These are phyloP conservation scores for Tetrapyrgos nigripes DNA, from an alignment of 1,284 basidiomycete genomes.

Conservation along the genomic window DNA sequence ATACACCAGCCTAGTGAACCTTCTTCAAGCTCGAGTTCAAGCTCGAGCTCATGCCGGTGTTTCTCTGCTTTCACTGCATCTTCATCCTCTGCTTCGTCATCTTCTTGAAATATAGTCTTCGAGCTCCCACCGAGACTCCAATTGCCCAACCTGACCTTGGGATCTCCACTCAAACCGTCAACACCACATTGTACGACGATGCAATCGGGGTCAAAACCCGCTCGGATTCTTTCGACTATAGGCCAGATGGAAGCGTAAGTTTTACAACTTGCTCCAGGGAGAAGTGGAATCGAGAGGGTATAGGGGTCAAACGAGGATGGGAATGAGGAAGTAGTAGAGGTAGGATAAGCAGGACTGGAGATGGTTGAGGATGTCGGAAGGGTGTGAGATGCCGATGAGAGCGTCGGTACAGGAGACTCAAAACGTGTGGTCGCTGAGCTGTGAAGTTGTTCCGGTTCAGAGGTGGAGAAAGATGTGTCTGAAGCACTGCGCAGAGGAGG, in stretches of 20 bases:
- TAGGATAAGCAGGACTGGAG: constrained; percentile 21
- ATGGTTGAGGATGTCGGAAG: too few relatives aligned
- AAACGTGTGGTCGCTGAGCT: too few relatives aligned
- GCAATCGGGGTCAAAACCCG: constrained; percentile 78
- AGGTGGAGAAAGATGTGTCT: too few relatives aligned
- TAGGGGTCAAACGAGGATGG: constrained; percentile 63
- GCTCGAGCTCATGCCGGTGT: background rate
- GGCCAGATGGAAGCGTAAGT: constrained; percentile 72
- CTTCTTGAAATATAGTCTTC: constrained; percentile 1
- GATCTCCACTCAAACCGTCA: constrained; percentile 87
- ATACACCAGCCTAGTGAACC: constrained; percentile 80
- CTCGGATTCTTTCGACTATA: constrained; percentile 63
- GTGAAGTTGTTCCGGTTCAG: too few relatives aligned
- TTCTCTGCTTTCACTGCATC: background rate
- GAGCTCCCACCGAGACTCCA: constrained; percentile 62
- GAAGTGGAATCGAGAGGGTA: constrained; percentile 78
- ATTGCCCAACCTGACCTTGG: constrained; percentile 75
- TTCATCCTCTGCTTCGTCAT: background rate
- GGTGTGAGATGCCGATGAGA: too few relatives aligned
- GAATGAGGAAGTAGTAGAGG: background rate
- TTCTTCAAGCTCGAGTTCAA: constrained; percentile 23
- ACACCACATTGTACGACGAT: constrained; percentile 87
- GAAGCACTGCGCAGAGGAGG: constrained; percentile 39
- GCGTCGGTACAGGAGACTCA: too few relatives aligned
- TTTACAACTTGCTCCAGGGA: constrained; percentile 63